A percentile compares a stretch with the other conserved stretches of the same genome.
Conservation (phyloP, 2,329 filamentous ascomycete species). For the Myrmaecium sp. region DNA sequence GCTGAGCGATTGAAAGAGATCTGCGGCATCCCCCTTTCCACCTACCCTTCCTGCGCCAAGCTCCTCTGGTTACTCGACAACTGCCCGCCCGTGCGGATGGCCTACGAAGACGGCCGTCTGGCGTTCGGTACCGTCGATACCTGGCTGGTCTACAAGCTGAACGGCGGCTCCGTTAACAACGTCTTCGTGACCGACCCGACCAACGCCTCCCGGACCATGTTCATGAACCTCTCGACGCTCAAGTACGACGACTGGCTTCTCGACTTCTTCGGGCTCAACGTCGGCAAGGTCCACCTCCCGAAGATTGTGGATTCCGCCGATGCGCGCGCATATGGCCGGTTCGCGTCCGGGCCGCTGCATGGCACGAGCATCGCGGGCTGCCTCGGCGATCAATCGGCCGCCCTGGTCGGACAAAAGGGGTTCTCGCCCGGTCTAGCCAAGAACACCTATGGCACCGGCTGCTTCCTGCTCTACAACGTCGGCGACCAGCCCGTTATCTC, state of each 20-base stretch:
- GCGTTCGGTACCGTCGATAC: conserved; percentile 70
- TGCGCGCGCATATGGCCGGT: conserved; percentile 46
- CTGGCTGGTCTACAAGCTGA: conserved; percentile 66
- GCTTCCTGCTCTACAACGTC: conserved; percentile 70
- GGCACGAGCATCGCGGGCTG: conserved; percentile 58
- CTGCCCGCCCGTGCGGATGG: conserved; percentile 44
- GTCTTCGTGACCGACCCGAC: conserved; percentile 65
- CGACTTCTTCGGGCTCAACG: conserved; percentile 58
- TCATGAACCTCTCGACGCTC: conserved; percentile 65
- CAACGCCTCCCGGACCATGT: conserved; percentile 75
- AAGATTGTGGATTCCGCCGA: conserved; percentile 62
- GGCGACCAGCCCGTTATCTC: conserved; percentile 66
- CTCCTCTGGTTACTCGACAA: conserved; percentile 64
- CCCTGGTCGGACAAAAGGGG: conserved; percentile 65
- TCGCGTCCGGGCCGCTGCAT: conserved; percentile 44
- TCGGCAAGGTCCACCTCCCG: conserved; percentile 50
- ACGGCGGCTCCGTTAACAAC: conserved; percentile 46
- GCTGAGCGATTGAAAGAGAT: conserved; percentile 48
- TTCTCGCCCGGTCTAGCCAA: conserved; percentile 64
- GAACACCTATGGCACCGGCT: conserved; percentile 73
- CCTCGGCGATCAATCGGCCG: conserved; percentile 64
- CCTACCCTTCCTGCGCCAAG: conserved; percentile 69
- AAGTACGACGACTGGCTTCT: conserved; percentile 58
- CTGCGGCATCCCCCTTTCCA: conserved; percentile 63
- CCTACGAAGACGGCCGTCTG: conserved; percentile 53